phyloP scores from a whole-genome alignment of 164 flowering plant species.

The Platanus orientalis region DNA sequence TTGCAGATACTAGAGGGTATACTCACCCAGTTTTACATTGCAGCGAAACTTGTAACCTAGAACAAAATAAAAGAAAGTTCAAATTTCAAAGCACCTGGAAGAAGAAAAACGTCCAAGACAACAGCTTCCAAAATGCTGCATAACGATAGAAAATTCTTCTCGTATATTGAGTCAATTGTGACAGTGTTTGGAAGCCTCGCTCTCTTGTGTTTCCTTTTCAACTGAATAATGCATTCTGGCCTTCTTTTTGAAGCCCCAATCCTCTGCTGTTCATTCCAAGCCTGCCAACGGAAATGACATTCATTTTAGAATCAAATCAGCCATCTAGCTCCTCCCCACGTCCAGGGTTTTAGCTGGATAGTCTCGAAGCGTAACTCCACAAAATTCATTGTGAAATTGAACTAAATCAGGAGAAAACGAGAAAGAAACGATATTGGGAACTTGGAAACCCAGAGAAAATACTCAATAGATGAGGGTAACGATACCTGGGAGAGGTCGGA shows the following conservation, averaged over 20 bases:
- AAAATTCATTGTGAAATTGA: too few species aligned
- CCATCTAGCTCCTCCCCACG: background rate
- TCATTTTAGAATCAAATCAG: background rate
- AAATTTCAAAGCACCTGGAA: slow-evolving; percentile 58
- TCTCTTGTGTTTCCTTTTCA: slow-evolving; percentile 59
- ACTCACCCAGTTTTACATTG: too few species aligned
- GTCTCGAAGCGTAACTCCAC: background rate
- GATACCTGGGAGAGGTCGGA: slow-evolving; percentile 81
- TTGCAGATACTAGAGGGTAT: too few species aligned
- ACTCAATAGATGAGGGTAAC: slow-evolving; percentile 2
- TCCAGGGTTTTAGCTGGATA: background rate
- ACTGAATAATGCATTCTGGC: slow-evolving; percentile 44
- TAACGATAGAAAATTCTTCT: slow-evolving; percentile 72
- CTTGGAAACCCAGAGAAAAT: background rate
- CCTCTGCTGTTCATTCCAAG: slow-evolving; percentile 72
- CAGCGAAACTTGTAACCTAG: too few species aligned
- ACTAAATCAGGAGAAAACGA: too few species aligned
- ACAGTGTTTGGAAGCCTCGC: slow-evolving; percentile 63
- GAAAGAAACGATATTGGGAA: slow-evolving; percentile 1
- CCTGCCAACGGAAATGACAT: slow-evolving; percentile 39
- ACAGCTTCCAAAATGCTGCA: slow-evolving; percentile 75
- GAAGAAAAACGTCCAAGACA: slow-evolving; percentile 57
- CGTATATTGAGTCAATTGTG: slow-evolving; percentile 74
- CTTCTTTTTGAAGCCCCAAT: slow-evolving; percentile 42
- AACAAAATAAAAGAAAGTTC: background rate